Percentiles rank a stretch among this genome's conserved stretches.
These are phyloP conservation scores for Lactifluus subvellereus DNA, from an alignment of 768 basidiomycete species.

Conservation along the genomic window DNA sequence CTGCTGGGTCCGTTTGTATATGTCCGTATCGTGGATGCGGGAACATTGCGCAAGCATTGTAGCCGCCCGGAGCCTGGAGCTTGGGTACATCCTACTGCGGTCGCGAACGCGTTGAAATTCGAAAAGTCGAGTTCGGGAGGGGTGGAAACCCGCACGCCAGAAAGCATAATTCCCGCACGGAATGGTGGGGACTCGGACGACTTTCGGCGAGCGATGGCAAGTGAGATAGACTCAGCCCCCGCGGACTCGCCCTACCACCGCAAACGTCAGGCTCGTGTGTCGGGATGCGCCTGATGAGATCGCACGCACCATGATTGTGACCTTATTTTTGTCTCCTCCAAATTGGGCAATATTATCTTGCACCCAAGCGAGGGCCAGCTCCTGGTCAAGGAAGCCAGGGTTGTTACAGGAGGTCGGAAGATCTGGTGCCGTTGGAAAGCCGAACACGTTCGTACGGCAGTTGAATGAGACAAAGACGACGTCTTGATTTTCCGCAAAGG, in stretches of 20 bases:
- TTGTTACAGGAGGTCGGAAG: slow-evolving; percentile 5
- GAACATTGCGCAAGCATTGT: slow-evolving; percentile 26
- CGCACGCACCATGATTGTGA: slow-evolving; percentile 29
- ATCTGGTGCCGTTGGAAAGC: slow-evolving; percentile 13
- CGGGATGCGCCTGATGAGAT: slow-evolving; percentile 9
- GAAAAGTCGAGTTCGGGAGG: neutral
- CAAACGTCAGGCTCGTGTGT: neutral
- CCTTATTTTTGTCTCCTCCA: slow-evolving; percentile 50
- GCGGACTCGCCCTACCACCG: slow-evolving; percentile 13
- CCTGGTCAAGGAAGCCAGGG: slow-evolving; percentile 13
- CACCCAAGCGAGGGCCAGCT: slow-evolving; percentile 46
- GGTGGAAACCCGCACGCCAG: neutral
- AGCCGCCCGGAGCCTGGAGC: slow-evolving; percentile 25
- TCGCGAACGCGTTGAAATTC: slow-evolving; percentile 9
- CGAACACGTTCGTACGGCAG: slow-evolving; percentile 17
- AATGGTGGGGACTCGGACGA: neutral
- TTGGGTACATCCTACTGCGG: slow-evolving; percentile 22
- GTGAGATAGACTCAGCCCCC: neutral
- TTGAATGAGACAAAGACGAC: slow-evolving; percentile 15
- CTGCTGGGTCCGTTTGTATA: slow-evolving; percentile 16
- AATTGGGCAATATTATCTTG: slow-evolving; percentile 54
- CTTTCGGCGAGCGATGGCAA: slow-evolving; percentile 6
- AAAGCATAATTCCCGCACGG: slow-evolving; percentile 14
- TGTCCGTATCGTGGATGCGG: slow-evolving; percentile 22
- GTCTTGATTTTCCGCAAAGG: slow-evolving; percentile 16